phyloP scores from a whole-genome alignment of 2,329 filamentous ascomycete species.

The Fusarium pilosicola region DNA sequence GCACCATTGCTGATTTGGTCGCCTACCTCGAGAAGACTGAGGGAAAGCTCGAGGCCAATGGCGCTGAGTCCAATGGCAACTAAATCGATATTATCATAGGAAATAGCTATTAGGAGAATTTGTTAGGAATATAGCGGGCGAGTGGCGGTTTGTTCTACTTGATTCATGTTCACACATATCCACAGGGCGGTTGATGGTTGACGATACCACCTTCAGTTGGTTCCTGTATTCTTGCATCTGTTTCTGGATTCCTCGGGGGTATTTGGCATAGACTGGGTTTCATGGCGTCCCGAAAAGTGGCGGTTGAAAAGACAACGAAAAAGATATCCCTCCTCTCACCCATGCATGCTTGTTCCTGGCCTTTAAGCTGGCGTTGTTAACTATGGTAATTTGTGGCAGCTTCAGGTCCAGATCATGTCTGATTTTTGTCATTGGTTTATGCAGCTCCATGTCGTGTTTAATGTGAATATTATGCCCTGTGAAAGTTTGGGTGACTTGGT shows the following conservation, averaged over 20 bases:
- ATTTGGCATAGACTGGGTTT: conserved; percentile 36
- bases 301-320: conserved; percentile 26
- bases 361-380: neutral
- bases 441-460: neutral
- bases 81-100: conserved; percentile 7
- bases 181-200: conserved; percentile 14
- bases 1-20: conserved; percentile 93
- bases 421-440: neutral
- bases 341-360: neutral
- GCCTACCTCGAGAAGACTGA: conserved; percentile 80
- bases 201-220: conserved; percentile 3
- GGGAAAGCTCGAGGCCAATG: conserved; percentile 63
- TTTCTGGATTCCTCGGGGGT: conserved; percentile 35
- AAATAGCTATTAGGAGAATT: neutral
- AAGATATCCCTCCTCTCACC: conserved; percentile 17
- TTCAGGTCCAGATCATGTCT: neutral
- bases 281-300: conserved; percentile 36
- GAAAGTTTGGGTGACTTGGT: neutral
- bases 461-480: neutral
- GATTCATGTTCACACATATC: conserved; percentile 3
- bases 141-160: conserved; percentile 1
- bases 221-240: conserved; percentile 34
- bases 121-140: neutral
- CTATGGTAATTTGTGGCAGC: neutral
- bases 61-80: conserved; percentile 29